Evolutionary conservation across 768 basidiomycete species (phyloP), one percentile per base, ranked within the genome.

Genomic region (Kwoniella bestiolae): DNA sequence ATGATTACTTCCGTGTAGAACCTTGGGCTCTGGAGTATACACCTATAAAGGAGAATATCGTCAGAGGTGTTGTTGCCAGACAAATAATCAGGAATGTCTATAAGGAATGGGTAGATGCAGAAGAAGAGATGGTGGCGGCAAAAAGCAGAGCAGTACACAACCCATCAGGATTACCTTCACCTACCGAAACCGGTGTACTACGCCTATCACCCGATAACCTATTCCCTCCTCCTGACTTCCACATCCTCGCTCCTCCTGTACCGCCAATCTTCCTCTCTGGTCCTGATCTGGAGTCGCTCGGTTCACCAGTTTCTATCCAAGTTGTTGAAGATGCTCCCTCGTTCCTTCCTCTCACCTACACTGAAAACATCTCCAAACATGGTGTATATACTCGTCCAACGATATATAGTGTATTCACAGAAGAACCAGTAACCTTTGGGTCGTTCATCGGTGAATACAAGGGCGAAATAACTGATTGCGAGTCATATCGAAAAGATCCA

Each of bases 401-500:
- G 18, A 65, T 74, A 1, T 91, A 88, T 74, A 85, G 86, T 3
- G 80, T 91, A 0, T 91, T 89, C 77, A 86, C 91, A 1, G 85
- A 87, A 0, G 71, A 83, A 2, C 82, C 87, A 2, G 84, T 92
- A 38, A 82, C 86, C 0, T 82, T 85, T 0, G 82, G 85, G 7
- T 77, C 83, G 2, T 84, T 89, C 61, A 85, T 95, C 45, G 84
- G 89, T 0, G 87, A 89, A 0, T 89, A 85, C 66, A 84, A 84
- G 0, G 86, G 88, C 23, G 83, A 86, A 25, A 85, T 94, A 57
- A 84, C 87, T 16, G 88, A 90, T 3, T 86, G 87, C 21, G 82
- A 87, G 0, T 75, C 83, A 0, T 96, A 96, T 80, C 84, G 92
- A 29, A 77, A 84, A 3, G 90, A 94, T 72, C 90, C 91, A 0